Evolutionary conservation across 169 alveolate species (phyloP), one percentile per base, ranked within the genome.

Genomic region (Plasmodium billcollinsi): DNA sequence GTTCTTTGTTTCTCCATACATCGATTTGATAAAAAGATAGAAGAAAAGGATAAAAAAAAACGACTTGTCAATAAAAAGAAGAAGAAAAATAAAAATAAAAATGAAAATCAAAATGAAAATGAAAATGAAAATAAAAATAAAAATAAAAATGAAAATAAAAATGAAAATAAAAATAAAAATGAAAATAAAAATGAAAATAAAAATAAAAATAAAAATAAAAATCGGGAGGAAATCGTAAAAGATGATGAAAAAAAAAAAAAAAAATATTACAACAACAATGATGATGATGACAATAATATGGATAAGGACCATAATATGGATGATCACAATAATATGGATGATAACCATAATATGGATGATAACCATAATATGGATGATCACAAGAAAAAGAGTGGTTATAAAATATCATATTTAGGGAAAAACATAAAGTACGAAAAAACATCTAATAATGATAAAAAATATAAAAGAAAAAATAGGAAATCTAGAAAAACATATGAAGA

Each of bases 1-100:
- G 96, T 94, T 20, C 80, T 93, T 70, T 90, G 93, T 50, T 66
- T 94, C 52, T 93, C 96, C 21, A 88, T 93, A 39, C 96, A 94
- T 85, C 69, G 96, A 9, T 92, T 59, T 70, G 96, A 93, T 43
- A 74, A 73, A 9, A 88, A 74, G 18, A 76, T 76, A 66, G 58
- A 62, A 18, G 8, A 24, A 15, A 50, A 59, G 39, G 6, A 33
- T 3, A 29, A 62, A n/a, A 59, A 74, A 74, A 50, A 15, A 7
- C 18, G 43, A 33, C 54, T 4, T 45, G 29, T 2, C 43, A 66
- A 54, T 61, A 50, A 29, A 9, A 21, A 49, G 59, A 20, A 7
- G 33, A 21, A 26, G 39, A 52, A 11, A 20, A 75, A 12, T 29
- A 70, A 49, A 49, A 18, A 21, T 67, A 12, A 54, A 9, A 54